These are phyloP conservation scores for Syzygium jambos DNA, from an alignment of 345 rosid genomes.

Conservation along the genomic window DNA sequence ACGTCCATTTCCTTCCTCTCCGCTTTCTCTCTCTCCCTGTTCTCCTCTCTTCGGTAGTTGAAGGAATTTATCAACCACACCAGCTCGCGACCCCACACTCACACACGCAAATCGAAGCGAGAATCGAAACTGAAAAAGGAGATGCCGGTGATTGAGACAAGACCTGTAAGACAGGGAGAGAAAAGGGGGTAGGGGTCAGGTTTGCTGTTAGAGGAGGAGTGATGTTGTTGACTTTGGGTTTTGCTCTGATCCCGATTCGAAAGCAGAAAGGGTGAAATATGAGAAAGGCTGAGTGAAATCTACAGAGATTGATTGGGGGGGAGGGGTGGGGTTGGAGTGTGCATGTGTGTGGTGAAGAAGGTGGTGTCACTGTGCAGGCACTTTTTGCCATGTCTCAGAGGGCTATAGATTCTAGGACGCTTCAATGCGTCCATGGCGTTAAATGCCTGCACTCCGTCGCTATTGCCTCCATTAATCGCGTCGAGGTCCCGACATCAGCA, in stretches of 20 bases:
- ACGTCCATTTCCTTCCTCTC: conserved; percentile 12
- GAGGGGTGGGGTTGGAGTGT: neutral
- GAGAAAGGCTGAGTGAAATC: neutral
- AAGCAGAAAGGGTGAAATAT: neutral
- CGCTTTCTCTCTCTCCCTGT: neutral
- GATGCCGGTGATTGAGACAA: neutral
- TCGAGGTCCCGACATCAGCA: too few species aligned
- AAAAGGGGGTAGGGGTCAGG: neutral
- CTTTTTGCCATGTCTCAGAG: neutral
- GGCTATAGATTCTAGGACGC: neutral
- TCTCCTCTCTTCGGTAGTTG: neutral
- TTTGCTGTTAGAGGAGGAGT: neutral
- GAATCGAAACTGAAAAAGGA: neutral
- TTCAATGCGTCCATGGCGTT: neutral
- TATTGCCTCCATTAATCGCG: neutral
- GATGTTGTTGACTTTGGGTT: neutral
- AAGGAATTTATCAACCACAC: neutral
- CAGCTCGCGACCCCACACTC: neutral
- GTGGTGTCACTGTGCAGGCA: neutral
- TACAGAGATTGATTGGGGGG: neutral
- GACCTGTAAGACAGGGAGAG: neutral
- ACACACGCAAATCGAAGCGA: neutral
- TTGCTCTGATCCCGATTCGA: neutral
- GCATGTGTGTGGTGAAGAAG: neutral
- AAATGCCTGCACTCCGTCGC: neutral